Percentiles rank a stretch among this genome's conserved stretches.
Evolutionary conservation across 768 basidiomycete genomes (phyloP).

Genomic region (Terana coerulea): DNA sequence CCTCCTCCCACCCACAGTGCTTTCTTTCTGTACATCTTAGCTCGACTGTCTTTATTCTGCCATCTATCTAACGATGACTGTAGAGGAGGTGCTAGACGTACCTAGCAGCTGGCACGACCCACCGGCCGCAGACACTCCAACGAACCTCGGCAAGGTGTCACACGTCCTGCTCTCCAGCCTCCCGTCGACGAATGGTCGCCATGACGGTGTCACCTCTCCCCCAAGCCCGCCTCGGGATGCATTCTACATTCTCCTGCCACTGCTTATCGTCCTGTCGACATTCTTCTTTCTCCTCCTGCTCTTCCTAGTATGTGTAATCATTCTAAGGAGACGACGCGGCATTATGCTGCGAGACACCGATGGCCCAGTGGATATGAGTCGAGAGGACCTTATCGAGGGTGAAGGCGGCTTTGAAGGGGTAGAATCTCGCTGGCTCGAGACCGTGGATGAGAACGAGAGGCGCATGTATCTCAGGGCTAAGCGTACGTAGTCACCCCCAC

Average conservation of each 20-base stretch:
- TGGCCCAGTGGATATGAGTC: slow-evolving; percentile 90
- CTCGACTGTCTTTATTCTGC: background rate
- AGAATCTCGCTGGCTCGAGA: slow-evolving; percentile 92
- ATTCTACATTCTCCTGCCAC: slow-evolving; percentile 84
- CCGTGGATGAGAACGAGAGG: slow-evolving; percentile 58
- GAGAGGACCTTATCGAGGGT: slow-evolving; percentile 84
- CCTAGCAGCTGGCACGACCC: slow-evolving; percentile 14
- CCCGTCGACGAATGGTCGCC: slow-evolving; percentile 11
- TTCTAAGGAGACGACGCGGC: slow-evolving; percentile 72
- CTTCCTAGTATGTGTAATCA: slow-evolving; percentile 85
- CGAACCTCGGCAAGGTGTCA: background rate
- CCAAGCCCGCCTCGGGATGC: slow-evolving; percentile 47
- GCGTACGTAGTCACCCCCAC: slow-evolving; percentile 51
- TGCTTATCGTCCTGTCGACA: slow-evolving; percentile 90
- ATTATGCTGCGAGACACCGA: slow-evolving; percentile 82
- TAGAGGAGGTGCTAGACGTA: slow-evolving; percentile 9
- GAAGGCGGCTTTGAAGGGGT: slow-evolving; percentile 93
- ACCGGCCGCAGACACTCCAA: slow-evolving; percentile 12
- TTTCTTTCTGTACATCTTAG: slow-evolving; percentile 5
- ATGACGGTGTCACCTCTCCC: background rate
- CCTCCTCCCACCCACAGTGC: slow-evolving; percentile 1
- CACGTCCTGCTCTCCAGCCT: background rate
- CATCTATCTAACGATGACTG: slow-evolving; percentile 8
- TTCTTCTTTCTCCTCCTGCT: slow-evolving; percentile 90
- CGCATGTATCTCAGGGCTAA: slow-evolving; percentile 81